phyloP scores from a whole-genome alignment of 1,284 basidiomycete species.

The Microbotryum scabiosae region DNA sequence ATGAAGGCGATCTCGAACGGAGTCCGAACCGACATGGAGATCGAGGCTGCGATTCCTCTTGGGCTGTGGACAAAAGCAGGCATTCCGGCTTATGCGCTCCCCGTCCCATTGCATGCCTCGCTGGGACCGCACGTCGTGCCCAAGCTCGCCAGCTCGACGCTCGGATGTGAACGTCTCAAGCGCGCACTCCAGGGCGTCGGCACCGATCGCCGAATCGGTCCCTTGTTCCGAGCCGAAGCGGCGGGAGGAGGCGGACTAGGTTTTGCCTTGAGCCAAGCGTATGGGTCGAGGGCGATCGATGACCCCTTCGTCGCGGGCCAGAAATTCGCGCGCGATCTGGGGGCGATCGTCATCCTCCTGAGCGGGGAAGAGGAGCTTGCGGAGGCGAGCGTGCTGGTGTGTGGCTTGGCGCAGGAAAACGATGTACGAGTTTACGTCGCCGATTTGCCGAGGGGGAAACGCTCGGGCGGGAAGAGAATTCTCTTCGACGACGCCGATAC shows the following conservation, averaged over 20 bases:
- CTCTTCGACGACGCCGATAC: neutral
- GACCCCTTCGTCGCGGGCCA: neutral
- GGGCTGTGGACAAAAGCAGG: conserved; percentile 21
- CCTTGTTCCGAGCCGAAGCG: neutral
- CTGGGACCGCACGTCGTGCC: neutral
- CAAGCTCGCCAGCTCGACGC: conserved; percentile 1
- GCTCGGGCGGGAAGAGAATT: neutral
- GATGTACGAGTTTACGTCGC: conserved; percentile 22
- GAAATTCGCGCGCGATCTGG: neutral
- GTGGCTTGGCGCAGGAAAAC: conserved; percentile 16
- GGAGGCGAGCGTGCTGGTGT: conserved; percentile 21
- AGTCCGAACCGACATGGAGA: conserved; percentile 4
- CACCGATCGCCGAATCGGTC: neutral
- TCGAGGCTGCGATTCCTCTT: conserved; percentile 11
- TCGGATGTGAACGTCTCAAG: conserved; percentile 8
- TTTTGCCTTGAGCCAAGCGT: conserved; percentile 2
- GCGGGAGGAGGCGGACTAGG: conserved; percentile 4
- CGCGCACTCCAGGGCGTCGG: neutral
- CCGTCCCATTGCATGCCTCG: neutral
- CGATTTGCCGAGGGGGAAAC: conserved; percentile 7
- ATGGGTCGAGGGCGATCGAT: conserved; percentile 1
- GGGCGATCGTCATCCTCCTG: conserved; percentile 20
- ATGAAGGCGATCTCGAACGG: conserved; percentile 20
- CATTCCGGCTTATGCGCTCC: conserved; percentile 18
- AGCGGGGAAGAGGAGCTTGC: conserved; percentile 19